Evolutionary conservation across 768 basidiomycete species (phyloP).

Genomic region (Hericium rajendrae): DNA sequence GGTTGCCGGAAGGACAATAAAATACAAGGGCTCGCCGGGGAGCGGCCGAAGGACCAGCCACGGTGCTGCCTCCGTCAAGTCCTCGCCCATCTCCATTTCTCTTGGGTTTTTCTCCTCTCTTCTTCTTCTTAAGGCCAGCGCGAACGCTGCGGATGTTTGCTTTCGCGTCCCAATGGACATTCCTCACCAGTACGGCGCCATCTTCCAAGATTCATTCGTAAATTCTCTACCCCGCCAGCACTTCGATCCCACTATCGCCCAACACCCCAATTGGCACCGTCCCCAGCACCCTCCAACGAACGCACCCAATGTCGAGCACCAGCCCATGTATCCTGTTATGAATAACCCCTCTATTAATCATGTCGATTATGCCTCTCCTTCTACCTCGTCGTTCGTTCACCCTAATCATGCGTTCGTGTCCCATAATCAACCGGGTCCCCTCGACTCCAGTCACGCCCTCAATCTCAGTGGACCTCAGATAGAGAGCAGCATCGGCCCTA

Average conservation of each 20-base stretch:
- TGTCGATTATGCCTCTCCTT: slow-evolving; percentile 14
- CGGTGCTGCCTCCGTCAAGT: background rate
- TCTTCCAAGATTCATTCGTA: slow-evolving; percentile 11
- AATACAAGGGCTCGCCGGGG: background rate
- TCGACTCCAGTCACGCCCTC: slow-evolving; percentile 7
- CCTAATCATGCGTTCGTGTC: slow-evolving; percentile 6
- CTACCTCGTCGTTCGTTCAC: slow-evolving; percentile 8
- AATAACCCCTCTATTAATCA: slow-evolving; percentile 15
- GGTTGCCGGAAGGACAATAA: background rate
- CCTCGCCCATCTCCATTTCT: background rate
- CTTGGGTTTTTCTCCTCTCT: background rate
- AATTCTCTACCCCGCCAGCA: slow-evolving; percentile 14
- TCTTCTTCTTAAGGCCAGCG: background rate
- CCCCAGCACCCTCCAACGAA: slow-evolving; percentile 13
- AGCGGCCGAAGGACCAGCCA: background rate
- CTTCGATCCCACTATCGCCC: slow-evolving; percentile 7
- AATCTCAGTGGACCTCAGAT: slow-evolving; percentile 11
- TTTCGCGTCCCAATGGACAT: slow-evolving; percentile 11
- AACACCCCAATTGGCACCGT: slow-evolving; percentile 16
- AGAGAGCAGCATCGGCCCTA: slow-evolving; percentile 13
- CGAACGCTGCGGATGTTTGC: slow-evolving; percentile 11
- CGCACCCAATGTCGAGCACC: slow-evolving; percentile 11
- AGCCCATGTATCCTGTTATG: slow-evolving; percentile 16
- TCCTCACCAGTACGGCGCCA: slow-evolving; percentile 10
- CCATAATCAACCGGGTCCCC: slow-evolving; percentile 3